Evolutionary conservation across 495 filamentous ascomycete genomes (phyloP).

Genomic region (Viridothelium virens): DNA sequence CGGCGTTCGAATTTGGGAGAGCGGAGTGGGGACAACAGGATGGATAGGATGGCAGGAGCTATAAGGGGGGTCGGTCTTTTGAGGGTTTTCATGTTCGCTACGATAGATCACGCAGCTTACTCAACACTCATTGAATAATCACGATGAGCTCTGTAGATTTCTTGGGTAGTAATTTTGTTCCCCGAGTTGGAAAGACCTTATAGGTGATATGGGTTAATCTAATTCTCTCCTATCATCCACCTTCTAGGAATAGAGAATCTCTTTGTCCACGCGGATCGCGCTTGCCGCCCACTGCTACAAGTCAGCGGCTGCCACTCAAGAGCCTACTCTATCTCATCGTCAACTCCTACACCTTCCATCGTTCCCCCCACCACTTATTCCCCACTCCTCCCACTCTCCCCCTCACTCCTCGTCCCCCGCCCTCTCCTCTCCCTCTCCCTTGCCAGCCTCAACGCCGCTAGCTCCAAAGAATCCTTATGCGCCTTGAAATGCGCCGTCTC

Average conservation of each 20-base stretch:
- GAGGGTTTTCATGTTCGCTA: background rate
- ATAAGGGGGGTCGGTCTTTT: background rate
- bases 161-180: background rate
- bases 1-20: background rate
- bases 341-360: background rate
- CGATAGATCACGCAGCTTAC: background rate
- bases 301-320: background rate
- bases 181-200: background rate
- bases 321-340: background rate
- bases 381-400: background rate
- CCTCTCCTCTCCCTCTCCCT: background rate
- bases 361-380: background rate
- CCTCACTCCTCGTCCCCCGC: background rate
- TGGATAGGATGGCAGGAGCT: background rate
- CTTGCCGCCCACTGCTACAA: too few species aligned
- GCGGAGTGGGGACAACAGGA: background rate
- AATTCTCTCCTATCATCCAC: background rate
- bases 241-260: background rate
- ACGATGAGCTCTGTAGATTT: background rate
- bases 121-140: background rate
- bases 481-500: background rate
- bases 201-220: background rate
- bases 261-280: background rate
- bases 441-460: background rate
- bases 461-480: conserved; percentile 6